Base-by-base conservation (phyloP, 768 basidiomycete species). In the Pleurotus giganteus region DNA sequence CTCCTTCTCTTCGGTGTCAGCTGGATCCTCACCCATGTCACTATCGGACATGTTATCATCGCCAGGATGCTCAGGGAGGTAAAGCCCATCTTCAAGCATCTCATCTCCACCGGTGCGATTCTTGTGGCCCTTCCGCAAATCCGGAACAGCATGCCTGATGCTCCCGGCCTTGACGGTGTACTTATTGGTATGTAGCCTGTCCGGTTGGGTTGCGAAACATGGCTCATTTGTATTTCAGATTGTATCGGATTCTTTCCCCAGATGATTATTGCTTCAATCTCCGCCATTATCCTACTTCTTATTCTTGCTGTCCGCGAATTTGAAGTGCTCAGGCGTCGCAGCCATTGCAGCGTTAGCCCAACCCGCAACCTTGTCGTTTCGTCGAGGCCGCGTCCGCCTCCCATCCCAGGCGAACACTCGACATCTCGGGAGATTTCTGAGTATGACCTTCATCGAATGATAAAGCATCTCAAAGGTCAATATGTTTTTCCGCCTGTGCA, bases 171-270 rank as follows among this genome's bases (percentile, higher is more conserved):
- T 23, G 80, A 82, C 55, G 68, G 73, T 72, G 53, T 61, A 65
- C 61, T 80, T 17, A 75, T 81, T 46, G 80, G 80, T 80, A 64
- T 47, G 69, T 60, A 27, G n/a, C 19, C 28, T 24, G 39, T 4
- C 24, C 15, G 26, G 26, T 7, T 31, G 8, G 6, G 15, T 47
- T 21, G 17, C 3, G 9, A 11, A 11, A 11, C 39, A 2, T 12
- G n/a, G 39, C 39, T 41, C 8, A 15, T 9, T 3, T 23, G 17
- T 5, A 19, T 29, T 13, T 36, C 56, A 82, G 80, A 83, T 59
- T 69, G 69, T 42, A 81, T 85, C 44, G 83, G 81, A 1, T 81
- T 76, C 63, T 83, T 84, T 61, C 80, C 82, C 4, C 82, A 84
- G 62, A 82, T 84, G 78, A 67, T 81, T 23, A 64, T 79, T 26